Evolutionary conservation across 2,329 filamentous ascomycete genomes (phyloP).

Genomic region (Thelonectria discophora): DNA sequence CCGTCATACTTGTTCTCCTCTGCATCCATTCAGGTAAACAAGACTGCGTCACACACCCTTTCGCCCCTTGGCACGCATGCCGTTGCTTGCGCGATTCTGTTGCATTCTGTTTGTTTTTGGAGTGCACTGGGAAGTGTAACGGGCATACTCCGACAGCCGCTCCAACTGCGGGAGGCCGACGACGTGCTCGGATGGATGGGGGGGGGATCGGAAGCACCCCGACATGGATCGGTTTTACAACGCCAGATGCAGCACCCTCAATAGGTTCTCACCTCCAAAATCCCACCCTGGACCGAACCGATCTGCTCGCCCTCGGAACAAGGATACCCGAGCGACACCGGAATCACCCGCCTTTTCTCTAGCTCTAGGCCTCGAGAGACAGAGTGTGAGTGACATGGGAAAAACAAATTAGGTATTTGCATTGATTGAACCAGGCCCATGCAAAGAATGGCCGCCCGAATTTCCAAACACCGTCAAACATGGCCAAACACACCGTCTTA

Average conservation of each 20-base stretch:
- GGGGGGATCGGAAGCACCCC: not conserved
- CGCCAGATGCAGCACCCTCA: not conserved
- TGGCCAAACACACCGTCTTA: conserved; percentile 23
- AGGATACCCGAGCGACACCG: conserved; percentile 10
- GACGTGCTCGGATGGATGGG: not conserved
- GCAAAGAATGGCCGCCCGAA: conserved; percentile 7
- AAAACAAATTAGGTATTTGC: conserved; percentile 17
- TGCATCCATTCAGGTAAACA: conserved; percentile 11
- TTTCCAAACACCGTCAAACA: conserved; percentile 30
- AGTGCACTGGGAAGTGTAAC: not conserved
- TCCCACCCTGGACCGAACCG: conserved; percentile 1
- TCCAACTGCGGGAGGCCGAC: not conserved
- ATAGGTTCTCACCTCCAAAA: not conserved
- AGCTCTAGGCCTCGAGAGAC: not conserved
- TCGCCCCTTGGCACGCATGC: not conserved
- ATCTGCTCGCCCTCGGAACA: conserved; percentile 24
- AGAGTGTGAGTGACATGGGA: not conserved
- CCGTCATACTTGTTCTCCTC: conserved; percentile 9
- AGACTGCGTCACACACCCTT: not conserved
- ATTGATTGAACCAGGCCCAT: conserved; percentile 22
- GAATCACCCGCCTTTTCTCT: conserved; percentile 8
- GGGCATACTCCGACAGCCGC: not conserved
- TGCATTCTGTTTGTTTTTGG: not conserved
- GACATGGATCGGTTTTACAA: not conserved
- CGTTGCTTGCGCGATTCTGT: not conserved